phyloP scores from a whole-genome alignment of 2,329 filamentous ascomycete genomes.

The Pezicula neosporulosa region DNA sequence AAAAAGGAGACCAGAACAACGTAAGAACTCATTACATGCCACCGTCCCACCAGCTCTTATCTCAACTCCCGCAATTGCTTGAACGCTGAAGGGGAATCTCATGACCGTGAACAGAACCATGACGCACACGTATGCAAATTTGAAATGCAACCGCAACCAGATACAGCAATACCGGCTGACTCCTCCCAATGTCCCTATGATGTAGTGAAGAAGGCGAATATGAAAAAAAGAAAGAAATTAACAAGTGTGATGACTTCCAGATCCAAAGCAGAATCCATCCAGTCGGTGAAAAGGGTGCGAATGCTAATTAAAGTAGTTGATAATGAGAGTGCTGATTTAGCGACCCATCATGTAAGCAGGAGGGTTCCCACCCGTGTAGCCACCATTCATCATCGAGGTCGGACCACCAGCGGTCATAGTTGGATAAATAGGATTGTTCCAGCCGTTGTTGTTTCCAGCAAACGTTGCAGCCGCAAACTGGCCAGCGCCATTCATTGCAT shows the following conservation, averaged over 20 bases:
- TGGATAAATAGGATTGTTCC: slow-evolving; percentile 23
- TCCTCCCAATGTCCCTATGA: slow-evolving; percentile 20
- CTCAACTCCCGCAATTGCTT: slow-evolving; percentile 27
- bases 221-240: slow-evolving; percentile 8
- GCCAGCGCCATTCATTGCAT: slow-evolving; percentile 16
- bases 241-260: slow-evolving; percentile 10
- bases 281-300: slow-evolving; percentile 9
- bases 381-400: slow-evolving; percentile 23
- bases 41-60: slow-evolving; percentile 19
- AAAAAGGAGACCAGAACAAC: slow-evolving; percentile 16
- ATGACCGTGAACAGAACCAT: slow-evolving; percentile 29
- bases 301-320: slow-evolving; percentile 12
- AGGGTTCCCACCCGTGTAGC: slow-evolving; percentile 23
- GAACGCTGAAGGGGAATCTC: slow-evolving; percentile 30
- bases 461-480: slow-evolving; percentile 22
- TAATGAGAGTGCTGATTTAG: slow-evolving; percentile 18
- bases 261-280: slow-evolving; percentile 12
- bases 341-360: slow-evolving; percentile 33
- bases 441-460: slow-evolving; percentile 20
- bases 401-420: slow-evolving; percentile 27
- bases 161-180: slow-evolving; percentile 22
- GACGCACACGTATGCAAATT: slow-evolving; percentile 16
- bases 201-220: slow-evolving; percentile 8
- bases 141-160: slow-evolving; percentile 25
- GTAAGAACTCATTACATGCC: slow-evolving; percentile 23